Evolutionary conservation across 495 filamentous ascomycete genomes (phyloP), one percentile per base, ranked within the genome.

Genomic region (Hyaloscypha variabilis): DNA sequence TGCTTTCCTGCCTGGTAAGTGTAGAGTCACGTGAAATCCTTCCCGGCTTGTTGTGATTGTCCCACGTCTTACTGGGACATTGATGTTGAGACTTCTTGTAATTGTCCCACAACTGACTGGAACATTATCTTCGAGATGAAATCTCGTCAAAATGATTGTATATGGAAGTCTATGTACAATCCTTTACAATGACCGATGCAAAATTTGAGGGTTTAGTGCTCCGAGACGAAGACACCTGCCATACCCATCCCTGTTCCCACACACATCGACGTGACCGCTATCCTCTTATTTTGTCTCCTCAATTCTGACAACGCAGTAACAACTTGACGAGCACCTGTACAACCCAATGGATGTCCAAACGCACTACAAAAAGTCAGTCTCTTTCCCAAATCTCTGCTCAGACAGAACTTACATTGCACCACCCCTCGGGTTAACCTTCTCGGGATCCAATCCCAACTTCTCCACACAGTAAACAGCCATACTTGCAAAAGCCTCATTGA

Each of bases 401-500:
- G 52, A 31, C 17, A 34, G 39, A 29, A 42, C 69, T 71, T 56
- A 71, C 69, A 85, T 83, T 60, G 91, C 91, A 68, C 91, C 91
- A 62, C 91, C 91, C 56, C 92, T 82, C 6, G 92, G 89, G 81
- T 97, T 98, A 77, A 98, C 85, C 84, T 97, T 97, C 68, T 83
- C 78, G 62, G 82, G 86, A 66, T 94, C 90, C 51, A 99, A 79
- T 24, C 87, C 87, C 39, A 99, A 82, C 63, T 82, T 88, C 60
- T 94, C 81, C 14, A 90, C 73, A 78, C 93, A 97, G 81, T 97
- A 98, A 3, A 97, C 92, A 2, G 90, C 93, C 95, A 97, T 97
- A 42, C 87, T 91, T 46, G 94, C 95, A 72, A 99, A 99, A 1
- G 95, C 95, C 85, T 99, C 95, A 79, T 99, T 99, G 71, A 99